Percentiles rank a stretch among this genome's conserved stretches.
Evolutionary conservation across 2,329 filamentous ascomycete species (phyloP).

Genomic region (Paecilomyces formosus): DNA sequence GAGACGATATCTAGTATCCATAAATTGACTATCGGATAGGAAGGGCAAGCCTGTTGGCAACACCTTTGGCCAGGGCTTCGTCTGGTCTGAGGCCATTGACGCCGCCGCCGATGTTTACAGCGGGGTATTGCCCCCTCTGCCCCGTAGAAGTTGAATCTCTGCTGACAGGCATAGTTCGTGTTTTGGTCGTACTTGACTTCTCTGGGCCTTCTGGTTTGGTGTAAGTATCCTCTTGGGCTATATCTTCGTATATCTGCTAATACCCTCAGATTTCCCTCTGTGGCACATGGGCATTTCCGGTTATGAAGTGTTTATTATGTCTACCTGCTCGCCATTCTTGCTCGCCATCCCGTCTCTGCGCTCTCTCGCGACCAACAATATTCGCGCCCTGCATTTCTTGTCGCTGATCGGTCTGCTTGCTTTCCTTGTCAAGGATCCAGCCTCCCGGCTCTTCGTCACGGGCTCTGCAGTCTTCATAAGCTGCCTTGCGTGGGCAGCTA

Average conservation of each 20-base stretch:
- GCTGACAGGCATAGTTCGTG: conserved; percentile 57
- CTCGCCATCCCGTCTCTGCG: conserved; percentile 65
- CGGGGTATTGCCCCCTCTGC: conserved; percentile 53
- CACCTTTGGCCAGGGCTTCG: conserved; percentile 64
- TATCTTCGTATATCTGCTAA: conserved; percentile 10
- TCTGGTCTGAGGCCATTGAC: conserved; percentile 67
- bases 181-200: conserved; percentile 96
- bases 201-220: conserved; percentile 86
- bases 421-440: conserved; percentile 67
- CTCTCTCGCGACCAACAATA: conserved; percentile 58
- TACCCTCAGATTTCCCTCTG: conserved; percentile 69
- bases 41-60: conserved; percentile 67
- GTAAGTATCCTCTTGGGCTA: conserved; percentile 46
- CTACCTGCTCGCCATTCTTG: conserved; percentile 71
- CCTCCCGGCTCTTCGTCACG: conserved; percentile 69
- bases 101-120: conserved; percentile 84
- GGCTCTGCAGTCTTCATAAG: conserved; percentile 73
- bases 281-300: conserved; percentile 99
- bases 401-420: conserved; percentile 73
- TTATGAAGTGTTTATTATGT: conserved; percentile 85
- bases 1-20: conserved; percentile 15
- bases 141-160: conserved; percentile 6
- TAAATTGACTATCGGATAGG: conserved; percentile 40
- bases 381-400: conserved; percentile 64
- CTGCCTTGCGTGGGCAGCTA: conserved; percentile 77